Conservation (phyloP, 192 early-diverging fungal species). For the Podila epicladia region DNA sequence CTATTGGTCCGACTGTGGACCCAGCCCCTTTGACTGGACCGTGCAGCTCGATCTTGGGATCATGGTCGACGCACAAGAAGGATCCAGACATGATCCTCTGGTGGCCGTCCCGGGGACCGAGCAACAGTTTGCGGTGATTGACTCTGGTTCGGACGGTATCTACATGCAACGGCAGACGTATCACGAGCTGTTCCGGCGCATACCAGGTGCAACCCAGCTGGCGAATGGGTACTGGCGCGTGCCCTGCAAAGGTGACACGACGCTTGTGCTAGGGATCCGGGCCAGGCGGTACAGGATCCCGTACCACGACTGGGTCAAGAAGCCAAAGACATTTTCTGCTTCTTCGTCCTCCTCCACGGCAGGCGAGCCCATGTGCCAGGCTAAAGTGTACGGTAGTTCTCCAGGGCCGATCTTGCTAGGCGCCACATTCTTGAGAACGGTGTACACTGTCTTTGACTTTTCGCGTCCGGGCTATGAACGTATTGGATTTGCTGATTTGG, state of each 20-base stretch:
- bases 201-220: constrained; percentile 18
- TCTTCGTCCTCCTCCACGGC: not conserved
- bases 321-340: not conserved
- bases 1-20: constrained; percentile 27
- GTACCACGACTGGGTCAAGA: constrained; percentile 45
- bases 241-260: constrained; percentile 16
- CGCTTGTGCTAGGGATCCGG: constrained; percentile 18
- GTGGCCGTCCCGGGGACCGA: constrained; percentile 4
- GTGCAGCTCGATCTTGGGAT: constrained; percentile 22
- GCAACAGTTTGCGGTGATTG: constrained; percentile 37
- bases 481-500: constrained; percentile 22
- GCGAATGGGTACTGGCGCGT: constrained; percentile 35
- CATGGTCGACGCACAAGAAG: not conserved
- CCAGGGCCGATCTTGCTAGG: constrained; percentile 33
- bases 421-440: constrained; percentile 21
- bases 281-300: constrained; percentile 13
- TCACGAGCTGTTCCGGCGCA: constrained; percentile 9
- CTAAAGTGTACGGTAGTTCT: constrained; percentile 41
- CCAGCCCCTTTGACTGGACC: constrained; percentile 33
- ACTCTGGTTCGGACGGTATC: constrained; percentile 45
- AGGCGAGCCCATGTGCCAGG: constrained; percentile 23
- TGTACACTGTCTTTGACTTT: constrained; percentile 47
- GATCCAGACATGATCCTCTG: not conserved
- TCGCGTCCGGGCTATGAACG: constrained; percentile 25
- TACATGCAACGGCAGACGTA: constrained; percentile 21